A percentile compares a stretch with the other conserved stretches of the same genome.
Conservation (phyloP, 2,329 filamentous ascomycete genomes). For the Monosporascus sp. region DNA sequence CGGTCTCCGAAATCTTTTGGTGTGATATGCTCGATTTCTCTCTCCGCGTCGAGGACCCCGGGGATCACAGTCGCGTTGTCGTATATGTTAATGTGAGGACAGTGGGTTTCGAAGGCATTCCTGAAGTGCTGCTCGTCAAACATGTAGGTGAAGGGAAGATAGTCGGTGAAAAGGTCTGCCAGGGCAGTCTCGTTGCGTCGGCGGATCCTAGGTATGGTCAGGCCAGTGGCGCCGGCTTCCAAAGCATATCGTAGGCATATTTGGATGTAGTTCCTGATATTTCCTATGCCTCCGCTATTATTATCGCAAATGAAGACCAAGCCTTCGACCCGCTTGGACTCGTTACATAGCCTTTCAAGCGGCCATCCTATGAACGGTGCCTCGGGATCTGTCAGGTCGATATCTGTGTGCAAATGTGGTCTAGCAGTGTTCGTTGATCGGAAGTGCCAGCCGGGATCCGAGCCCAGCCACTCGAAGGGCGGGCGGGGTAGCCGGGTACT, state of each 20-base stretch:
- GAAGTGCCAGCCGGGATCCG: too few relatives aligned
- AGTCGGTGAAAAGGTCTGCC: slow-evolving; percentile 35
- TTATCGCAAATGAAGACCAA: slow-evolving; percentile 45
- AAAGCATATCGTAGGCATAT: slow-evolving; percentile 46
- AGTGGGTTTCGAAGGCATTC: slow-evolving; percentile 29
- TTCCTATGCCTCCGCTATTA: slow-evolving; percentile 46
- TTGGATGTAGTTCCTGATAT: slow-evolving; percentile 46
- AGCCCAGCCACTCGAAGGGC: slow-evolving; percentile 18
- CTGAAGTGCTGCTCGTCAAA: slow-evolving; percentile 44
- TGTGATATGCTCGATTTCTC: slow-evolving; percentile 33
- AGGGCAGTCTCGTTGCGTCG: slow-evolving; percentile 37
- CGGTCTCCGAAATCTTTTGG: slow-evolving; percentile 35
- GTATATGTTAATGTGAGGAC: slow-evolving; percentile 40
- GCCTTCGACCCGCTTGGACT: slow-evolving; percentile 36
- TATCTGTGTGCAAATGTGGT: slow-evolving; percentile 9
- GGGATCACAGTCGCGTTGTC: slow-evolving; percentile 33
- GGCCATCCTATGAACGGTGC: slow-evolving; percentile 43
- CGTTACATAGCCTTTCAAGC: slow-evolving; percentile 37
- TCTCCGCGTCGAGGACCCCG: slow-evolving; percentile 24
- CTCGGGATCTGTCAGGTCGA: slow-evolving; percentile 34
- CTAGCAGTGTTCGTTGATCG: not conserved
- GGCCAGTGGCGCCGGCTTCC: slow-evolving; percentile 40
- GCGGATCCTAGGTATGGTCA: slow-evolving; percentile 41
- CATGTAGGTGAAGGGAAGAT: slow-evolving; percentile 39
- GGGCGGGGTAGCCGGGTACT: slow-evolving; percentile 18